Evolutionary conservation across 1,284 basidiomycete species (phyloP).

Genomic region (Entoloma clypeatum): DNA sequence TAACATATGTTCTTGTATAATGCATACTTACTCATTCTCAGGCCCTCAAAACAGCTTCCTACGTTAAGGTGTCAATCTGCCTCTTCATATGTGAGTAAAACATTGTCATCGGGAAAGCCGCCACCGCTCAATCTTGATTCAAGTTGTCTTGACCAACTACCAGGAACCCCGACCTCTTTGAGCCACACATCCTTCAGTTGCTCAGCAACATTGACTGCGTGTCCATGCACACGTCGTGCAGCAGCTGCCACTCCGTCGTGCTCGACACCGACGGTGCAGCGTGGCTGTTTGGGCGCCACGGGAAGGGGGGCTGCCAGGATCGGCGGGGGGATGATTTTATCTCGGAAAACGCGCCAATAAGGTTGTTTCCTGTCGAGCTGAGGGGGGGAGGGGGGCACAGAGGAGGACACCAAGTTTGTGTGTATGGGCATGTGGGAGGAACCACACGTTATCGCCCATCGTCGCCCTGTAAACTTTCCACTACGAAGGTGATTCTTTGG

Average conservation of each 20-base stretch:
- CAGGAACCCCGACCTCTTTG: constrained; percentile 70
- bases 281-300: constrained; percentile 85
- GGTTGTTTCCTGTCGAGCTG: constrained; percentile 55
- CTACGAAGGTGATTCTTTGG: no score
- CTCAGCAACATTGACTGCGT: constrained; percentile 74
- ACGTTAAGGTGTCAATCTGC: no score
- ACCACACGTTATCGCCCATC: constrained; percentile 81
- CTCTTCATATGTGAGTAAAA: no score
- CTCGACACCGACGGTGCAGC: constrained; percentile 76
- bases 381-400: no score
- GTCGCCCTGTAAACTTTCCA: no score
- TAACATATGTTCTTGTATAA: no score
- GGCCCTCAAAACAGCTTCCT: no score
- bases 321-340: constrained; percentile 46
- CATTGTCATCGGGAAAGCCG: no score
- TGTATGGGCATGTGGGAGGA: constrained; percentile 78
- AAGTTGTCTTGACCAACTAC: neutral
- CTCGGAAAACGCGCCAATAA: constrained; percentile 69
- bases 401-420: constrained; percentile 64
- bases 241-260: constrained; percentile 70
- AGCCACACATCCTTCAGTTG: constrained; percentile 86
- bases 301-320: constrained; percentile 38
- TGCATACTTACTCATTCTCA: no score
- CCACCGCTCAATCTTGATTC: no score
- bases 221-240: constrained; percentile 72